phyloP scores from a whole-genome alignment of 805 yeast species.

The Sugiyamaella boreocaroliniensis region DNA sequence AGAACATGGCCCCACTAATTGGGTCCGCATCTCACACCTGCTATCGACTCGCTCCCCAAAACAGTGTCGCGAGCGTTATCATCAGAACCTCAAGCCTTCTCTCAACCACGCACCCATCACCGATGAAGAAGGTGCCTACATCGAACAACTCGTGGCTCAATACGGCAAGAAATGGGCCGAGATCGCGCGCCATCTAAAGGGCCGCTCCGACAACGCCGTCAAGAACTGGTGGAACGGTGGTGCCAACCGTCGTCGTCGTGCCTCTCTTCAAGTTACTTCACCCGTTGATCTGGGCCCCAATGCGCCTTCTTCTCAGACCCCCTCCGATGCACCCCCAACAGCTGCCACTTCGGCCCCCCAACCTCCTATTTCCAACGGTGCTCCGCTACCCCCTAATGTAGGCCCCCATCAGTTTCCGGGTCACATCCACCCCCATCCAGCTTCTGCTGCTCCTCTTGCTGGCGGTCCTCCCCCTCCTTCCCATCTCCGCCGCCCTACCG shows the following conservation, averaged over 20 bases:
- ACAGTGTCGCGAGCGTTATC: conserved; percentile 87
- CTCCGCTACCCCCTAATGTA: too few relatives aligned
- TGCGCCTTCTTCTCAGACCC: neutral
- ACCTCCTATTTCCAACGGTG: neutral
- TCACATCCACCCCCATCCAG: neutral
- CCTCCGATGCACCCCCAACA: neutral
- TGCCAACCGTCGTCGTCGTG: conserved; percentile 64
- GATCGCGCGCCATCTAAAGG: conserved; percentile 79
- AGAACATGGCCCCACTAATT: conserved; percentile 71
- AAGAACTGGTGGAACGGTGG: conserved; percentile 98
- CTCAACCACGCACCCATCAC: conserved; percentile 78
- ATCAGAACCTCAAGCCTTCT: conserved; percentile 82
- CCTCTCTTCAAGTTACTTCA: conserved; percentile 17
- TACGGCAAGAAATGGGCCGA: conserved; percentile 94
- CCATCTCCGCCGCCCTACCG: neutral
- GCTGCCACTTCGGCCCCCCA: conserved; percentile 1
- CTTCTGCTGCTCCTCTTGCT: neutral
- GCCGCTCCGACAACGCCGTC: conserved; percentile 84
- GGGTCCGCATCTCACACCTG: conserved; percentile 78
- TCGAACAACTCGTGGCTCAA: conserved; percentile 68
- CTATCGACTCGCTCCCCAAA: conserved; percentile 78
- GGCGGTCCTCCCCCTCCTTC: neutral
- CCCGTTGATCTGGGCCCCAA: neutral
- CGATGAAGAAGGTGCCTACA: conserved; percentile 72
- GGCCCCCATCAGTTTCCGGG: neutral